Evolutionary conservation across 225 moss, liverwort and hornwort species (phyloP), one percentile per base, ranked within the genome.

Genomic region (Straminergon stramineum): DNA sequence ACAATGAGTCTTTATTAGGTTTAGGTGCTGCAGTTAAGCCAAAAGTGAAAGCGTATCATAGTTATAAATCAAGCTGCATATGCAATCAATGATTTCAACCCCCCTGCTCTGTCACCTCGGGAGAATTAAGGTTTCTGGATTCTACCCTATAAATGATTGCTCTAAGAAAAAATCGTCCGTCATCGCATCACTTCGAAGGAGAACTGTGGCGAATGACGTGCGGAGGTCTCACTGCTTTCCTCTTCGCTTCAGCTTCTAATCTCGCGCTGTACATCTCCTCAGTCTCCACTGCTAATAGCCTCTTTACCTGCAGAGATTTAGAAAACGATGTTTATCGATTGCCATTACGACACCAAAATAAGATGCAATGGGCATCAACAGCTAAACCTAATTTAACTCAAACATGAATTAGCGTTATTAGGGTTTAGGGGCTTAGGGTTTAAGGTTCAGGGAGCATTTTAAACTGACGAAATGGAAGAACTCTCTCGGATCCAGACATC

Each of bases 221-320:
- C 24, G 97, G 96, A 66, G 94, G 94, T 87, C 98, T 92, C 23
- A 94, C 86, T 35, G 95, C 98, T 86, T 89, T 93, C 75, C 45
- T 93, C 88, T 94, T 90, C 37, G 93, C 95, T 92, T 96, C 93
- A 87, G 92, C 95, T 94, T 94, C 88, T 63, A 97, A 57, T 58
- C 98, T 87, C 18, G 93, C 92, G 30, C 94, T 92, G 61, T 95
- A 94, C 98, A 98, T 98, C 89, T 98, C 98, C 84, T 94, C 92
- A 45, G 97, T 97, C 90, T 98, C 98, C 89, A 97, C 97, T 48
- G 95, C 95, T 88, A 97, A 67, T 43, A 97, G 91, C 67, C 97
- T 95, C 91, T 98, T 98, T 14, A 97, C 96, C 98, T 97, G 91
- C 85, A 92, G 75, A 71, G 68, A 55, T 37, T 55, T 34, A 32